Evolutionary conservation across 1,284 basidiomycete genomes (phyloP), one percentile per base, ranked within the genome.

Genomic region (Fomitopsis palustris): DNA sequence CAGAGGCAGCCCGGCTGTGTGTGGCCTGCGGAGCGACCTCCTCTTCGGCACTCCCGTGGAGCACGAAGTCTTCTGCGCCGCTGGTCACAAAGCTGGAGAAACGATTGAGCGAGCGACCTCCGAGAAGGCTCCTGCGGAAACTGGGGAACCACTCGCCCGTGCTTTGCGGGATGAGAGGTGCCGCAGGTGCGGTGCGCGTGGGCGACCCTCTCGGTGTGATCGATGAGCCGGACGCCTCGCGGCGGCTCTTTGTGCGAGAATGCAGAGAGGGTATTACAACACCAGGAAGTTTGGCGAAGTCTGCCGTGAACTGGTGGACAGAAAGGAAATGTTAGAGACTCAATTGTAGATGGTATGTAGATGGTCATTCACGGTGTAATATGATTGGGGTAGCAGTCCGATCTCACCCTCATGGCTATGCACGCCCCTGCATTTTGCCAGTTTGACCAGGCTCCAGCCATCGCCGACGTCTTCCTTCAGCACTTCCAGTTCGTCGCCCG

Each of bases 1-100:
- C 55, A 19, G 54, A 62, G 23, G 35, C 17, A 4, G 57, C 53
- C 43, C 63, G 38, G 21, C 31, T 29, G 60, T 63, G 42, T 62
- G 64, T 39, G 60, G 54, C 53, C 54, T 60, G 42, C 53, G 63
- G 53, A 23, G 64, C 65, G 17, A 74, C 59, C 45, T 71, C 55
- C 21, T 69, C 67, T 59, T 70, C 61, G 7, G 60, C 51, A 33
- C 61, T 70, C 3, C 89, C 90, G 53, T 86, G 83, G 19, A 92
- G 78, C 5, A 92, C 80, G 75, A 86, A 93, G 58, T 87, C 87
- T 70, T 94, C 92, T 7, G 91, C 92, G 41, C 92, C 92, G 61
- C 86, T 90, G 1, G 88, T 91, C 21, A 94, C 92, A 69, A 93
- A 94, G 62, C 81, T 86, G 0, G 89, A 91, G 74, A 93, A 94